These are phyloP conservation scores for Podospora pseudocomata DNA, from an alignment of 495 filamentous ascomycete species.

Conservation along the genomic window DNA sequence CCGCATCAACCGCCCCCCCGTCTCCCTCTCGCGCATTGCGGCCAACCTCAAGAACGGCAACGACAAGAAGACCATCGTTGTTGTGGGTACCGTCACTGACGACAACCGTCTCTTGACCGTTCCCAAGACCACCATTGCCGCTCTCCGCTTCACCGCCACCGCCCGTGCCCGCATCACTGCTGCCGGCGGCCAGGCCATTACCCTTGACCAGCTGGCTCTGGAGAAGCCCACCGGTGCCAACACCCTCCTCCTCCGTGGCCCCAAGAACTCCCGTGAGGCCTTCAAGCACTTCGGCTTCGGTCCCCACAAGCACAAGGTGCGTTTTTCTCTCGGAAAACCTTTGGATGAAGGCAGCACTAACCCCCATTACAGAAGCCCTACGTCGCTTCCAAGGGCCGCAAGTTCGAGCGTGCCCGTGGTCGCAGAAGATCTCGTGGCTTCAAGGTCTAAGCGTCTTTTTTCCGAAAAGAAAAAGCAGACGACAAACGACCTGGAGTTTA, in stretches of 20 bases:
- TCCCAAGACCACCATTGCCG: constrained; percentile 88
- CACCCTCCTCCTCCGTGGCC: constrained; percentile 89
- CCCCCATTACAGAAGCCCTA: constrained; percentile 72
- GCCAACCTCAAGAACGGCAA: constrained; percentile 63
- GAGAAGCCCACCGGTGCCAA: constrained; percentile 90
- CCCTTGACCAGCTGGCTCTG: constrained; percentile 92
- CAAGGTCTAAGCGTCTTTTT: constrained; percentile 74
- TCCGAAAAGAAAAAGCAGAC: neutral
- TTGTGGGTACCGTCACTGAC: constrained; percentile 92
- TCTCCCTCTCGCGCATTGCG: constrained; percentile 87
- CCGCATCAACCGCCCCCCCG: constrained; percentile 91
- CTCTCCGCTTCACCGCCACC: constrained; percentile 91
- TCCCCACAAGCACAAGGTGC: constrained; percentile 92
- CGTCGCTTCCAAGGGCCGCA: constrained; percentile 95
- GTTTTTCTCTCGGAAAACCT: constrained; percentile 26
- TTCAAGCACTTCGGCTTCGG: constrained; percentile 99
- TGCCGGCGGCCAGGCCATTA: constrained; percentile 90
- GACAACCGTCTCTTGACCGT: constrained; percentile 87
- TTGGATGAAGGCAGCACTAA: constrained; percentile 29
- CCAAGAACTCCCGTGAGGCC: constrained; percentile 95
- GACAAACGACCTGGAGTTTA: constrained; percentile 5
- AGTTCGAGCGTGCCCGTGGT: constrained; percentile 98
- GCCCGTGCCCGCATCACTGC: constrained; percentile 88
- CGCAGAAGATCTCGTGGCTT: constrained; percentile 94
- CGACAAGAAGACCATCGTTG: constrained; percentile 84